Conservation (phyloP, 192 early-diverging fungal genomes). For the Coemansia sp. region DNA sequence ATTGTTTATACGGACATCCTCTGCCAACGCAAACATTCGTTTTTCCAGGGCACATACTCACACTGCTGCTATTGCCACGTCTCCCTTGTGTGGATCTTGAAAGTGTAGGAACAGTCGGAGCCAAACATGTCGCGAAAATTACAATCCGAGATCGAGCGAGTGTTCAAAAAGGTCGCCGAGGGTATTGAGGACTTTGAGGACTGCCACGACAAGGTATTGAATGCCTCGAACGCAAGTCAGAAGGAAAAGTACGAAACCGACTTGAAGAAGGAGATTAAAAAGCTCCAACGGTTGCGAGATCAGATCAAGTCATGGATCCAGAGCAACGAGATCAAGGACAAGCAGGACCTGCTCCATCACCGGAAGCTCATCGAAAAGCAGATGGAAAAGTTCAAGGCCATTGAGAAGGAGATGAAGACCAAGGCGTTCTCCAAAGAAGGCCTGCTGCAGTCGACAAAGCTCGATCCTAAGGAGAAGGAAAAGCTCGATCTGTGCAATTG, state of each 20-base stretch:
- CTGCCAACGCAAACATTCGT: neutral
- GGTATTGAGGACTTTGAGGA: constrained; percentile 94
- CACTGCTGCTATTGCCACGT: neutral
- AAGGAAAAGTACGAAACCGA: constrained; percentile 97
- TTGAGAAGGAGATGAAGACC: constrained; percentile 98
- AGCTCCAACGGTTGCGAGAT: constrained; percentile 92
- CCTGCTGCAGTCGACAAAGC: constrained; percentile 68
- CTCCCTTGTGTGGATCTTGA: neutral
- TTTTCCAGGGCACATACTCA: neutral
- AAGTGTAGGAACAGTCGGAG: neutral
- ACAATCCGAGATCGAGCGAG: constrained; percentile 87
- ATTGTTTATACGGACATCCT: constrained; percentile 2
- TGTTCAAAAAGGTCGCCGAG: constrained; percentile 92
- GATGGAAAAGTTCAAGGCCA: constrained; percentile 99
- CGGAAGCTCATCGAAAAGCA: constrained; percentile 94
- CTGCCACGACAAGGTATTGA: constrained; percentile 85
- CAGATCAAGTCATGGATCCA: constrained; percentile 98
- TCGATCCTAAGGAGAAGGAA: constrained; percentile 95
- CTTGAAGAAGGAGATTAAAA: constrained; percentile 99
- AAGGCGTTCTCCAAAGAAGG: constrained; percentile 99
- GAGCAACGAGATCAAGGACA: constrained; percentile 97
- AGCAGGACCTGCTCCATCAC: constrained; percentile 83
- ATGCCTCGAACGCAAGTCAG: constrained; percentile 79
- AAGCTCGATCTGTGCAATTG: constrained; percentile 84
- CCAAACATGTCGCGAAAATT: constrained; percentile 43